Evolutionary conservation across 306 rosid genomes (phyloP).

Genomic region (Glycine tomentella): DNA sequence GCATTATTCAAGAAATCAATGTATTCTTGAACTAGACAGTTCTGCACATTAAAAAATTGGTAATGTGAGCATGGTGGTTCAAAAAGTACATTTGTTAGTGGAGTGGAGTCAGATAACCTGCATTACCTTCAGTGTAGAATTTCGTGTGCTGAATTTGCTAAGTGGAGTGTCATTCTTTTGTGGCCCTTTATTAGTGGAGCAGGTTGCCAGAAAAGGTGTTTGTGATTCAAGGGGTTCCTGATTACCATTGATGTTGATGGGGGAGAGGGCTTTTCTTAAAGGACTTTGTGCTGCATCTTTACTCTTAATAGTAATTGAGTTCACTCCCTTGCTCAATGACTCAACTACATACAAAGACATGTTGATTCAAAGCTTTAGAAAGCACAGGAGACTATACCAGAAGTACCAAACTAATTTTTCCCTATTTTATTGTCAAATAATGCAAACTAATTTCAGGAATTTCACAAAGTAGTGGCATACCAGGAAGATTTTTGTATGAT

Average conservation of each 20-base stretch:
- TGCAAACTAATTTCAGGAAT: neutral
- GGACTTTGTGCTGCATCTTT: slow-evolving; percentile 55
- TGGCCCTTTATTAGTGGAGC: slow-evolving; percentile 46
- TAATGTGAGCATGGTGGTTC: slow-evolving; percentile 42
- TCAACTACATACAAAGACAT: slow-evolving; percentile 48
- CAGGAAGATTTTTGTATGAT: slow-evolving; percentile 46
- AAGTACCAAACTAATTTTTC: neutral
- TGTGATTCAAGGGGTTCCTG: slow-evolving; percentile 44
- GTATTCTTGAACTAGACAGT: slow-evolving; percentile 73
- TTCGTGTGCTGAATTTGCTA: slow-evolving; percentile 63
- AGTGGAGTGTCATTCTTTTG: slow-evolving; percentile 68
- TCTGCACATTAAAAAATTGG: slow-evolving; percentile 53
- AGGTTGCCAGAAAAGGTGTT: slow-evolving; percentile 51
- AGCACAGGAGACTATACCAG: neutral
- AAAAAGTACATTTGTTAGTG: slow-evolving; percentile 1
- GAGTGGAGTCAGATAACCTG: neutral
- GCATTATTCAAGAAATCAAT: slow-evolving; percentile 83
- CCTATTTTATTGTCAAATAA: neutral
- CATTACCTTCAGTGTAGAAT: slow-evolving; percentile 74
- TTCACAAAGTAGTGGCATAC: slow-evolving; percentile 49
- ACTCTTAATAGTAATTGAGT: slow-evolving; percentile 41
- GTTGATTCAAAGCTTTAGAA: slow-evolving; percentile 24
- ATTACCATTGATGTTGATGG: slow-evolving; percentile 60
- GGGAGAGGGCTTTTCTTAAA: slow-evolving; percentile 72
- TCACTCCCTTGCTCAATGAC: slow-evolving; percentile 44